Evolutionary conservation across 371 early-diverging fungal genomes (phyloP), one percentile per base, ranked within the genome.

Genomic region (Actinomucor elegans): DNA sequence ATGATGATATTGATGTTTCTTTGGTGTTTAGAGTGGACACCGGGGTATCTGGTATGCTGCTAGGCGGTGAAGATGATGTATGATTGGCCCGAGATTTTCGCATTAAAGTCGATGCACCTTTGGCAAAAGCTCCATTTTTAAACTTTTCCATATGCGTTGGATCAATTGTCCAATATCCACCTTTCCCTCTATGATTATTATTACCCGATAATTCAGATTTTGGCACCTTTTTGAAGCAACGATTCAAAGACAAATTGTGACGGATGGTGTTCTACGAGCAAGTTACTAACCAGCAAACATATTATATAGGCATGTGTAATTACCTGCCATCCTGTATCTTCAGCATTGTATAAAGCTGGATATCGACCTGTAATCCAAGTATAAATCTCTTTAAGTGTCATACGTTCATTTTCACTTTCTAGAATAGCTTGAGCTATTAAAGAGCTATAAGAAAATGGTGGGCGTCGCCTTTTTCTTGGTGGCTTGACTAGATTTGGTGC

Each of bases 211-310:
- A 62, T 38, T 84, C 78, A 14, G 77, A 51, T 32, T 86, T 71
- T 0, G 87, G 85, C 15, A 86, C 75, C 50, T 89, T 88, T 46
- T 79, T 72, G 44, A 92, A 92, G 40, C 82, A 82, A 43, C 79
- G 78, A 55, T 92, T 92, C 26, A 90, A 69, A 9, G 88, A 88
- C 26, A 92, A 71, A 57, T 92, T 92, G 66, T 92, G 92, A 29
- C 92, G 67, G 26, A 92, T 89, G 0, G 88, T 85, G 71, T 92
- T 92, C 73, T 91, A 49, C 9, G 31, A 28, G 34, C n/a, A n/a
- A n/a, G n/a, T n/a, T n/a, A n/a, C n/a, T n/a, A n/a, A n/a, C 11
- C 3, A 35, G n/a, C 4, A 10, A 14, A 35, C 4, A 6, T 35
- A 35, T 38, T n/a, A 28, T 29, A n/a, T n/a, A n/a, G n/a, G n/a